Evolutionary conservation across 495 filamentous ascomycete species (phyloP), one percentile per base, ranked within the genome.

Genomic region (Opeltia flavorubescens): DNA sequence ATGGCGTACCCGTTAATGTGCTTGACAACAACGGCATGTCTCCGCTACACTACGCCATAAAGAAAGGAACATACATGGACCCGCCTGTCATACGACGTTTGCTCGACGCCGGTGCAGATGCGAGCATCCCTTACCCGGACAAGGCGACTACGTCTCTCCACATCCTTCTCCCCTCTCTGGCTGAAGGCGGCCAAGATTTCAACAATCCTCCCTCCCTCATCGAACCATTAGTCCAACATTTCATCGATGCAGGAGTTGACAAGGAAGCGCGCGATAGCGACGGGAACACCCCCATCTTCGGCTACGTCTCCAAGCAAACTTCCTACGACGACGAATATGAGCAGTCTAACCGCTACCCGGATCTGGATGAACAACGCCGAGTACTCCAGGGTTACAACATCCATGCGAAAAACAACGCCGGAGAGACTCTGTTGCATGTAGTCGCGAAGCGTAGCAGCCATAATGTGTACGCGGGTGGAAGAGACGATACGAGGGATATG

Each of bases 241-340:
- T 56, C 29, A 18, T 55, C 25, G 44, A 44, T 18, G 26, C 33
- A 1, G 58, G 58, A 7, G 51, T 51, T 18, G 40, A 52, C 15
- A 45, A 30, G 20, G 50, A 57, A 40, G 49, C 56, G 3, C 51
- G 36, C 8, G 52, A 56, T 43, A 48, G 50, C n/a, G 27, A 48
- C 13, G 59, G 60, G 1, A 58, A 62, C 29, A 65, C 60, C 2
- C 59, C 60, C 0, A 25, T 62, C 5, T 61, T 61, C 47, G 4
- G n/a, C 0, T 62, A 55, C 33, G 41, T 60, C 0, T 20, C 45
- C 3, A 47, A 15, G 13, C 35, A 34, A 31, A 27, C 1, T 40
- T 34, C 6, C 2, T 11, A 17, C 48, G 47, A 24, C 33, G 11
- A 15, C 5, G 40, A 43, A 9, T 38, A 48, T 39, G 6, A 1